Evolutionary conservation across 805 yeast species (phyloP), one percentile per base, ranked within the genome.

Genomic region (Ogataea sp.): DNA sequence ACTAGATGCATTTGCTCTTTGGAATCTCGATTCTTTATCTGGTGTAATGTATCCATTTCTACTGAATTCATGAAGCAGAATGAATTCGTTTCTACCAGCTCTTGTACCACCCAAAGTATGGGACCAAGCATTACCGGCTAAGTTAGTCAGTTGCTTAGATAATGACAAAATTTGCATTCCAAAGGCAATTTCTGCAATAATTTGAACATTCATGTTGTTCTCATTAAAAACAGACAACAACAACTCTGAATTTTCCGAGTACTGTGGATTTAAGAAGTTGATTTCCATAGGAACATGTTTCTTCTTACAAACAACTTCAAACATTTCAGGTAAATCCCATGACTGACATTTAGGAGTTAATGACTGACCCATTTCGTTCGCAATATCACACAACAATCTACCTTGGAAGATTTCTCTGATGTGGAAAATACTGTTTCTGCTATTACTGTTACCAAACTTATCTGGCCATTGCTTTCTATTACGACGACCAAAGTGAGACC

Each of bases 91-190:
- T 64, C 98, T 75, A 51, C 95, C 97, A 9, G 96, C 94, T 52
- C 98, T 74, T 0, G 97, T 87, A 61, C 98, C 98, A 38, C 87
- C 80, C 37, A 93, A 68, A 1, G 98, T 93, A 46, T 86, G 88
- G 2, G 94, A 75, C 98, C 98, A 93, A 0, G 96, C 90, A 58
- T 93, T 93, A 51, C 98, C 98, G 1, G 97, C 97, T 44, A 93
- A 68, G 48, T 82, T 83, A 1, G 98, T 93, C 52, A 93, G 68
- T 54, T 89, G 96, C 50, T 86, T 86, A 0, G 97, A 84, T 39
- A 93, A 68, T 2, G 97, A 86, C 39, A 93, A 63, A 42, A 93
- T 80, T 61, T 93, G 97, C 40, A 80, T 76, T 45, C 82, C 70
- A 55, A 88, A 79, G 0, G 96, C 88, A 41, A 93, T 67, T 40